Evolutionary conservation across 78 protist genomes (phyloP), one percentile per base, ranked within the genome.

Genomic region (Mastigamoeba balamuthi): DNA sequence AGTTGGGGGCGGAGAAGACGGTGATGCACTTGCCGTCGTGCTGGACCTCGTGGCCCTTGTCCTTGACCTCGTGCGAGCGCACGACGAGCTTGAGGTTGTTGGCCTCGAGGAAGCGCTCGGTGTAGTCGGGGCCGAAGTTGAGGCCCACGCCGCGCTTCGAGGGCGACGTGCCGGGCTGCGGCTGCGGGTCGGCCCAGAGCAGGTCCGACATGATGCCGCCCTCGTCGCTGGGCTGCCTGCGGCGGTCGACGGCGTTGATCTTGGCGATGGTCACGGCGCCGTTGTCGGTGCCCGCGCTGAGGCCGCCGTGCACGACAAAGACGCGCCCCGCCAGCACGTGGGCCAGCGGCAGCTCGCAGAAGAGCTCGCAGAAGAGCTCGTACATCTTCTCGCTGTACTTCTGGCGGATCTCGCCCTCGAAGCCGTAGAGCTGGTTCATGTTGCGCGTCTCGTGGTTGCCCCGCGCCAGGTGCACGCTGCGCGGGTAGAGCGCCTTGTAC

Each of bases 1-100:
- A 92, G 67, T 92, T 92, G 6, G 95, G 95, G 0, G 95, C 95
- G 0, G 83, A 69, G 81, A 92, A 92, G 39, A 92, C 39, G 39
- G 95, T 92, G 69, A 92, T 81, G 78, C 77, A 68, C 82, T 77
- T 75, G 38, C 92, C 92, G 33, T 71, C 77, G 30, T 78, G 88
- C 75, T 63, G 63, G 5, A 76, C 82, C 33, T 66, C 92, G 79
- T 84, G 84, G 3, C 94, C 83, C 36, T 76, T 73, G 35, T 80
- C 89, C 77, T 85, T 88, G 58, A 76, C 87, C 40, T 92, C 95
- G 85, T 92, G 95, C 33, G 84, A 72, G 29, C 95, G 88, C 37
- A 91, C 76, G 33, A 89, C 5, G 30, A 66, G 29, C 25, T 10
- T 65, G 44, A 91, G 85, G 52, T 53, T 69, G 82, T 91, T 91